phyloP scores from a whole-genome alignment of 2,329 filamentous ascomycete genomes.

The Bipolaris cookei region DNA sequence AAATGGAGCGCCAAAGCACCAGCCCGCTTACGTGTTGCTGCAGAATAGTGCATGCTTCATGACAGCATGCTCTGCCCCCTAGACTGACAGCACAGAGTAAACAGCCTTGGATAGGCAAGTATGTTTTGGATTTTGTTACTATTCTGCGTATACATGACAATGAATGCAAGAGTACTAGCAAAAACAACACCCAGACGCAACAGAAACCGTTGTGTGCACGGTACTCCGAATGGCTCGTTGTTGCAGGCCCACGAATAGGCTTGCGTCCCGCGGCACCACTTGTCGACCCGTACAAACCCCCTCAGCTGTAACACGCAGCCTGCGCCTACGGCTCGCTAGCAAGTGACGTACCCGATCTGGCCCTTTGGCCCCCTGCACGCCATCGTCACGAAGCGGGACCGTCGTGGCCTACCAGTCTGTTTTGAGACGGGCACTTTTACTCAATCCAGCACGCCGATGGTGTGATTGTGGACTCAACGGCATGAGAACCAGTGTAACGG shows the following conservation, averaged over 20 bases:
- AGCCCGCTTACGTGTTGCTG: not conserved
- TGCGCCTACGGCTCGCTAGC: slow-evolving; percentile 27
- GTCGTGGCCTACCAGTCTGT: slow-evolving; percentile 15
- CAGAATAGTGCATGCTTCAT: not conserved
- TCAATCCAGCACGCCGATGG: slow-evolving; percentile 12
- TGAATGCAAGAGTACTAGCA: slow-evolving; percentile 6
- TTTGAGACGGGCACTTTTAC: slow-evolving; percentile 13
- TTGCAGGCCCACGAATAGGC: slow-evolving; percentile 24
- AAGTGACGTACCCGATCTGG: slow-evolving; percentile 18
- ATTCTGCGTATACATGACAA: too few relatives aligned
- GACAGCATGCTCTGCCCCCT: not conserved
- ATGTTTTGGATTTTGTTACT: not conserved
- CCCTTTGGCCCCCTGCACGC: slow-evolving; percentile 25
- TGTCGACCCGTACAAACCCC: slow-evolving; percentile 18
- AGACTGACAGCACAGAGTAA: too few relatives aligned
- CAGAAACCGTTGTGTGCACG: slow-evolving; percentile 25
- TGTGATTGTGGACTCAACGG: slow-evolving; percentile 23
- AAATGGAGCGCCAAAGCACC: not conserved
- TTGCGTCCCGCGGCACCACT: slow-evolving; percentile 26
- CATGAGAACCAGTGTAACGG: slow-evolving; percentile 30
- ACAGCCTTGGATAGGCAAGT: not conserved
- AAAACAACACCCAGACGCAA: slow-evolving; percentile 21
- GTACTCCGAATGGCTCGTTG: slow-evolving; percentile 29
- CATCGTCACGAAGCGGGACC: slow-evolving; percentile 10
- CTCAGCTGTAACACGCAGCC: slow-evolving; percentile 25